Evolutionary conservation across 2,329 filamentous ascomycete species (phyloP).

Genomic region (Pseudogymnoascus sp.): DNA sequence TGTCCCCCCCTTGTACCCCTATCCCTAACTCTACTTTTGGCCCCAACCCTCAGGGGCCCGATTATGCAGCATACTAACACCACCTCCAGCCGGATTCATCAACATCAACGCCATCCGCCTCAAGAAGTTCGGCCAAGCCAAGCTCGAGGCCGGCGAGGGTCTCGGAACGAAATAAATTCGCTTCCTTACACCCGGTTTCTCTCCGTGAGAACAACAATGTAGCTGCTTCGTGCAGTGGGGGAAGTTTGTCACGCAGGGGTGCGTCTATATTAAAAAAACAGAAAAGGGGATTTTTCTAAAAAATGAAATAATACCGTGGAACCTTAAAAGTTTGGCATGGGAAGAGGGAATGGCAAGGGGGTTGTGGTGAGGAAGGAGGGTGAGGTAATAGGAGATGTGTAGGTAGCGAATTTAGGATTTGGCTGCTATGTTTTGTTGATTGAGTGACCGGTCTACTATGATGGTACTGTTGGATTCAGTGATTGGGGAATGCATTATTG

Average conservation of each 20-base stretch:
- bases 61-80: slow-evolving; percentile 18
- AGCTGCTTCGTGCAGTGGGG: neutral
- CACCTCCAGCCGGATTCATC: slow-evolving; percentile 43
- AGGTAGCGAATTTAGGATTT: neutral
- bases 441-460: neutral
- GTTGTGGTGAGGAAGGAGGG: neutral
- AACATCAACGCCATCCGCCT: slow-evolving; percentile 60
- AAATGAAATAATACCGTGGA: slow-evolving; percentile 5
- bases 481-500: neutral
- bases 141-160: slow-evolving; percentile 30
- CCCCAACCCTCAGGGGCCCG: slow-evolving; percentile 25
- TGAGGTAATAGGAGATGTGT: neutral
- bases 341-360: neutral
- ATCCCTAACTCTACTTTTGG: slow-evolving; percentile 34
- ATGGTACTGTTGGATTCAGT: neutral
- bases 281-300: neutral
- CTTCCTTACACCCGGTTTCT: neutral
- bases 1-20: neutral
- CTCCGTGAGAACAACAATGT: neutral
- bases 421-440: neutral
- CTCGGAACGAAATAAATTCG: slow-evolving; percentile 1
- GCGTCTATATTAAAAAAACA: neutral
- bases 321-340: neutral
- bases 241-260: neutral
- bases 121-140: slow-evolving; percentile 42